phyloP scores from a whole-genome alignment of 2,329 filamentous ascomycete species.

The Ophiognomonia clavigignenti-juglandacearum region DNA sequence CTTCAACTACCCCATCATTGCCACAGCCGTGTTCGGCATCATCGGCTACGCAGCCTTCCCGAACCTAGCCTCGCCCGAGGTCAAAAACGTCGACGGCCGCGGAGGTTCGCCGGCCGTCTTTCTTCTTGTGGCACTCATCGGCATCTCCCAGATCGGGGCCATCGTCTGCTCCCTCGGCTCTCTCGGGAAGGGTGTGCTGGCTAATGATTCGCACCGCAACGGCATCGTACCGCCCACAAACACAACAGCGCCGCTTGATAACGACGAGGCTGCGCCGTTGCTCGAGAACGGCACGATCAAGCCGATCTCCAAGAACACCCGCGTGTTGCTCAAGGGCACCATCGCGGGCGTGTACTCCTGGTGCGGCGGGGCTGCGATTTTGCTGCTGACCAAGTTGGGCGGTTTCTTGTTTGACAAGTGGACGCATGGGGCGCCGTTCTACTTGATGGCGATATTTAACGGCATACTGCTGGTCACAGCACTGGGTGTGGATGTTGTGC shows the following conservation, averaged over 20 bases:
- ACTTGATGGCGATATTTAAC: constrained; percentile 90
- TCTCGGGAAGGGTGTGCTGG: constrained; percentile 73
- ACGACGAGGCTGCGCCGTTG: constrained; percentile 34
- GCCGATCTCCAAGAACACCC: constrained; percentile 30
- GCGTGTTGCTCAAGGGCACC: constrained; percentile 74
- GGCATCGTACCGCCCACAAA: constrained; percentile 14
- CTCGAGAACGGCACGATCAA: constrained; percentile 16
- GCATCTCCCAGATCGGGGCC: constrained; percentile 89
- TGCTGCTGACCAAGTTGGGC: constrained; percentile 86
- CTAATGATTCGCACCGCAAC: constrained; percentile 31
- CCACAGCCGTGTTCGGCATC: constrained; percentile 69
- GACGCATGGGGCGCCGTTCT: constrained; percentile 78
- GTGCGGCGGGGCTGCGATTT: constrained; percentile 82
- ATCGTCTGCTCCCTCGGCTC: constrained; percentile 95
- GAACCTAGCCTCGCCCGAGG: constrained; percentile 71
- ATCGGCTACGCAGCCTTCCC: constrained; percentile 75
- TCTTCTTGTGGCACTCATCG: constrained; percentile 72
- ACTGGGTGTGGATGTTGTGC: constrained; percentile 44
- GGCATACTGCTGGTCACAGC: constrained; percentile 59
- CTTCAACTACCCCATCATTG: constrained; percentile 69
- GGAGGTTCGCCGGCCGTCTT: constrained; percentile 68
- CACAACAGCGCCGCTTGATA: constrained; percentile 13
- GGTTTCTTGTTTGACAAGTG: constrained; percentile 78
- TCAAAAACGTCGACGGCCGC: constrained; percentile 56
- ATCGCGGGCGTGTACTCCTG: constrained; percentile 94